phyloP scores from a whole-genome alignment of 768 basidiomycete species.

The Termitomyces sp. region DNA sequence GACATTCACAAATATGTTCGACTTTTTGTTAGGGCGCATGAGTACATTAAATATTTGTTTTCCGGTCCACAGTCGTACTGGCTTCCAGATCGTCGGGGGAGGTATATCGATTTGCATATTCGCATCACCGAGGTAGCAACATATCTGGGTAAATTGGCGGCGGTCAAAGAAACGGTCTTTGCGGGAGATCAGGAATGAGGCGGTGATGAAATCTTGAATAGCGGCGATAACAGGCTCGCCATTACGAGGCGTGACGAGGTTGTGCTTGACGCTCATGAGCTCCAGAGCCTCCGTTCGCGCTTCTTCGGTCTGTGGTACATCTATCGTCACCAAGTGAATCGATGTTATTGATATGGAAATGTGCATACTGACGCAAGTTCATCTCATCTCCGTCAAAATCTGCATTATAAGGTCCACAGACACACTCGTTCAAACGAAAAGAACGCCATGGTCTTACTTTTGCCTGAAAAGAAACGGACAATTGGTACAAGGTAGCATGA shows the following conservation, averaged over 20 bases:
- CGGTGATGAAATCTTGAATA: conserved; percentile 99
- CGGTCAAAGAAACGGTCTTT: conserved; percentile 93
- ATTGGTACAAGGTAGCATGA: not conserved
- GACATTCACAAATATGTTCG: conserved; percentile 86
- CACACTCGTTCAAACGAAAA: conserved; percentile 97
- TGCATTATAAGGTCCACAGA: conserved; percentile 98
- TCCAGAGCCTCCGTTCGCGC: conserved; percentile 95
- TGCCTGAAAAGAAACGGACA: conserved; percentile 35
- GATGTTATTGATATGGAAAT: not conserved
- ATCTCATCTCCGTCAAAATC: conserved; percentile 99
- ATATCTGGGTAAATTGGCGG: conserved; percentile 93
- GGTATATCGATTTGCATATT: conserved; percentile 92
- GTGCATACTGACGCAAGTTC: conserved; percentile 80
- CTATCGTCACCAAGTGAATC: conserved; percentile 34
- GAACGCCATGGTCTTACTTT: conserved; percentile 97
- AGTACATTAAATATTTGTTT: conserved; percentile 98
- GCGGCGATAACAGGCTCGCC: conserved; percentile 99
- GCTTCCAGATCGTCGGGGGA: conserved; percentile 92
- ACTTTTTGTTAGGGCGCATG: conserved; percentile 88
- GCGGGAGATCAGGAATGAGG: conserved; percentile 90
- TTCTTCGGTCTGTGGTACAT: conserved; percentile 98
- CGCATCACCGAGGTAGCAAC: conserved; percentile 91
- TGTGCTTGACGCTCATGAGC: conserved; percentile 96
- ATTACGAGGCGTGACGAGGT: conserved; percentile 96
- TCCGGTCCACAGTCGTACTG: conserved; percentile 91